These are phyloP conservation scores for Logfia minima DNA, from an alignment of 129 eudicot genomes.

Conservation along the genomic window DNA sequence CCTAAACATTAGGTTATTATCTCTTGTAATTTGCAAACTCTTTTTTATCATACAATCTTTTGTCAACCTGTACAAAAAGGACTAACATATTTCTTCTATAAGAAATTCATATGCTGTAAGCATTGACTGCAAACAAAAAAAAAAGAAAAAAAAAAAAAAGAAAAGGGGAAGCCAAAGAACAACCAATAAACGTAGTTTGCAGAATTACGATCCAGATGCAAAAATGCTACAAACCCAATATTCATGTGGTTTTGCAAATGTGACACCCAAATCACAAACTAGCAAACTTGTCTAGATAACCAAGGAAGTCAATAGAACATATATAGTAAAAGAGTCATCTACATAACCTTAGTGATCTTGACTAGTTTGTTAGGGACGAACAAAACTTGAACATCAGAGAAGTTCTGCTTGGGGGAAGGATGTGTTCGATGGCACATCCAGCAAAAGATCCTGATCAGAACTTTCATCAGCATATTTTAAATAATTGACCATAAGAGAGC, in stretches of 20 bases:
- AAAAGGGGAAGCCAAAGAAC: constrained; percentile 2
- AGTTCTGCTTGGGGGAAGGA: constrained; percentile 83
- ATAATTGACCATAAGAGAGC: constrained; percentile 10
- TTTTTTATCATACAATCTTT: constrained; percentile 44
- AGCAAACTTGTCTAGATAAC: constrained; percentile 16
- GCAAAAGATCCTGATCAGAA: constrained; percentile 63
- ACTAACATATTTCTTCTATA: not conserved
- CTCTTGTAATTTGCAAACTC: not conserved
- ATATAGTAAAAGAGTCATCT: constrained; percentile 22
- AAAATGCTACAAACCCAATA: constrained; percentile 19
- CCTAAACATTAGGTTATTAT: not conserved
- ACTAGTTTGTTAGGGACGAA: constrained; percentile 18
- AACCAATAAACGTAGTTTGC: constrained; percentile 3
- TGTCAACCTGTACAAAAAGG: constrained; percentile 50
- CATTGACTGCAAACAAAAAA: not conserved
- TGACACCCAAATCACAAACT: constrained; percentile 14
- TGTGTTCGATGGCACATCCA: constrained; percentile 60
- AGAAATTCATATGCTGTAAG: not conserved
- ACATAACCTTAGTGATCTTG: constrained; percentile 22
- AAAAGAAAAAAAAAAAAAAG: no score
- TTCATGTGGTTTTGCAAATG: constrained; percentile 17
- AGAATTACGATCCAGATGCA: not conserved
- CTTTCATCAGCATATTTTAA: constrained; percentile 43
- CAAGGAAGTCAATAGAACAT: constrained; percentile 20
- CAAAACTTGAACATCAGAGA: constrained; percentile 48